These are phyloP conservation scores for Salvia miltiorrhiza DNA, from an alignment of 257 asterid species.

Conservation along the genomic window DNA sequence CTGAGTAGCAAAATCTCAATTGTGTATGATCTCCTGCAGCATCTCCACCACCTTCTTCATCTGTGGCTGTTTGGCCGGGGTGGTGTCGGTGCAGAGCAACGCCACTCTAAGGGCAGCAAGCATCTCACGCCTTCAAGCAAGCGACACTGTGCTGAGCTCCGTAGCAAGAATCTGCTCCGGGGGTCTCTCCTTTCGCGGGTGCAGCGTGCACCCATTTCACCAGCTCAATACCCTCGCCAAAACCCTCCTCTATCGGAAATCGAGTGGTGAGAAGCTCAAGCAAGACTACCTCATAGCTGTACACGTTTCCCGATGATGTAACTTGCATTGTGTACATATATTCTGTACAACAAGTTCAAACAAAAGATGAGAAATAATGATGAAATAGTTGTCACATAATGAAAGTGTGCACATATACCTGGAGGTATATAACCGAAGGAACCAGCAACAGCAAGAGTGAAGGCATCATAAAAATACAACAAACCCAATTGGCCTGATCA, in stretches of 20 bases:
- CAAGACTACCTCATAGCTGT: slow-evolving; percentile 88
- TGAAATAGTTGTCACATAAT: background rate
- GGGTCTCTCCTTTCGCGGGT: slow-evolving; percentile 84
- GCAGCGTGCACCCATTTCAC: slow-evolving; percentile 98
- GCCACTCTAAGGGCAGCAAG: slow-evolving; percentile 80
- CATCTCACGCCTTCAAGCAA: slow-evolving; percentile 94
- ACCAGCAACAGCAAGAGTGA: slow-evolving; percentile 92
- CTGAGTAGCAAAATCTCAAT: slow-evolving; percentile 20
- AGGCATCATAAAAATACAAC: slow-evolving; percentile 70
- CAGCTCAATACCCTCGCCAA: slow-evolving; percentile 89
- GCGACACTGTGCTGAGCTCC: slow-evolving; percentile 79
- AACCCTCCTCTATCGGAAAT: slow-evolving; percentile 82
- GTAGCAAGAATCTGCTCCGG: slow-evolving; percentile 94
- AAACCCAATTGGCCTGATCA: slow-evolving; percentile 82
- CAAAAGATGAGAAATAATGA: background rate
- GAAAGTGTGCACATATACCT: slow-evolving; percentile 44
- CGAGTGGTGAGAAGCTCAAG: slow-evolving; percentile 86
- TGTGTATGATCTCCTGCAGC: slow-evolving; percentile 57
- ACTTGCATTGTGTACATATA: slow-evolving; percentile 99
- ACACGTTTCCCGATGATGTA: slow-evolving; percentile 96
- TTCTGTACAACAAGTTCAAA: slow-evolving; percentile 40
- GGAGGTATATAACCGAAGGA: slow-evolving; percentile 99
- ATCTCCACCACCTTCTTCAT: slow-evolving; percentile 87
- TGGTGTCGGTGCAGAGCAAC: slow-evolving; percentile 67
- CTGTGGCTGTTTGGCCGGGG: slow-evolving; percentile 84